Evolutionary conservation across 768 basidiomycete species (phyloP).

Genomic region (Boletus sensibilis): DNA sequence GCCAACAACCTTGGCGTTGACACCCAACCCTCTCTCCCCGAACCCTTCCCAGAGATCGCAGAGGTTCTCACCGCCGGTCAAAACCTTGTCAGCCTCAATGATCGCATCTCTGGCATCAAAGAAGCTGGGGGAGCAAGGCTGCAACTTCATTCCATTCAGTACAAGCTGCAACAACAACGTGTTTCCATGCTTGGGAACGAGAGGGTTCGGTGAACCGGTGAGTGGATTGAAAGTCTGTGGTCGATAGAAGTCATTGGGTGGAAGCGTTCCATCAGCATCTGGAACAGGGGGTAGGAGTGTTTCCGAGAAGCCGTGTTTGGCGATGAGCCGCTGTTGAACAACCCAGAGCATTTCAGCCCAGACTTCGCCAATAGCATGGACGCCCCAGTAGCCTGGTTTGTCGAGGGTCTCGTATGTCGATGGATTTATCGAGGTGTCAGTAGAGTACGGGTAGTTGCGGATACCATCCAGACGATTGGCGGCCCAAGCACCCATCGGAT

Average conservation of each 20-base stretch:
- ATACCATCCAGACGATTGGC: conserved; percentile 76
- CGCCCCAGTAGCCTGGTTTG: conserved; percentile 91
- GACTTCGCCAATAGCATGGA: conserved; percentile 90
- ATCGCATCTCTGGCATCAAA: conserved; percentile 89
- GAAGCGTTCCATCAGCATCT: conserved; percentile 59
- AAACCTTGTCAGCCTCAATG: conserved; percentile 83
- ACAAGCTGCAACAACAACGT: conserved; percentile 82
- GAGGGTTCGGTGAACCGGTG: conserved; percentile 38
- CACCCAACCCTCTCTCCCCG: conserved; percentile 75
- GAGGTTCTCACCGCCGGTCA: conserved; percentile 91
- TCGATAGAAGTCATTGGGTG: conserved; percentile 70
- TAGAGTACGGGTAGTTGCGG: conserved; percentile 86
- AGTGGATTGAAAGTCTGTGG: conserved; percentile 32
- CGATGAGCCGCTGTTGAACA: conserved; percentile 68
- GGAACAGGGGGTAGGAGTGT: conserved; percentile 80
- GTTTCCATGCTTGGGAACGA: conserved; percentile 91
- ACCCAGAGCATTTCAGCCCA: conserved; percentile 94
- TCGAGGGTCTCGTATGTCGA: conserved; percentile 94
- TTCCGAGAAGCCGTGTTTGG: conserved; percentile 77
- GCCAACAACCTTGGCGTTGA: conserved; percentile 70
- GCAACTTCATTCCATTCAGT: conserved; percentile 91
- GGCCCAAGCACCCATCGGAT: conserved; percentile 95
- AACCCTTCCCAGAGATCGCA: conserved; percentile 89
- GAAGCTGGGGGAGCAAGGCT: conserved; percentile 88
- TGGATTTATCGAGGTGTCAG: conserved; percentile 75